These are phyloP conservation scores for Suillus decipiens DNA, from an alignment of 768 basidiomycete genomes.

Conservation along the genomic window DNA sequence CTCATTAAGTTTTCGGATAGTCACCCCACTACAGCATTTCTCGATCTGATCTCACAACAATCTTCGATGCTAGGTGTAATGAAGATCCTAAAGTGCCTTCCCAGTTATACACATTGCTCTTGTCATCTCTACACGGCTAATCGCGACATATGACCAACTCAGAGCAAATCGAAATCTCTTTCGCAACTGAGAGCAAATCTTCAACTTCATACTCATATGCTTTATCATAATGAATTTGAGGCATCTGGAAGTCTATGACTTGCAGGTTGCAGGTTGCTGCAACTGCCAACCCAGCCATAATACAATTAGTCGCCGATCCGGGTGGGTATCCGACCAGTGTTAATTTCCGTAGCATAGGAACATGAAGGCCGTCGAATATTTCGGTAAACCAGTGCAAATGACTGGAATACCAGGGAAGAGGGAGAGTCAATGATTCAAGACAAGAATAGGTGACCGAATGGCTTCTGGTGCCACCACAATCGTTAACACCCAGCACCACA, in stretches of 20 bases:
- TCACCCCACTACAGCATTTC: constrained; percentile 50
- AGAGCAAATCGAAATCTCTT: not conserved
- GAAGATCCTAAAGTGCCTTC: not conserved
- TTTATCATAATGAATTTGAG: not conserved
- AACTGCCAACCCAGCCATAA: not conserved
- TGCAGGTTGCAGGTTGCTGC: not conserved
- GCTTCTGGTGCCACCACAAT: too few relatives aligned
- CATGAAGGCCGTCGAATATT: too few relatives aligned
- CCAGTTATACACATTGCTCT: not conserved
- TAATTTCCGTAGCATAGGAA: not conserved
- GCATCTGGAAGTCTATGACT: not conserved
- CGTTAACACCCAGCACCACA: too few relatives aligned
- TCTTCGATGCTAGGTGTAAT: not conserved
- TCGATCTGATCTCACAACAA: constrained; percentile 39
- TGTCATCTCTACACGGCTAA: not conserved
- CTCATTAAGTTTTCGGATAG: constrained; percentile 48
- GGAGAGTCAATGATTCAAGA: constrained; percentile 1
- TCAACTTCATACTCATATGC: not conserved
- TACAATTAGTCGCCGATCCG: not conserved
- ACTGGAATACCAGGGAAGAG: not conserved
- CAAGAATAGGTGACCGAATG: not conserved
- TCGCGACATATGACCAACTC: not conserved
- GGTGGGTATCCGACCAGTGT: not conserved
- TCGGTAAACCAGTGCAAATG: too few relatives aligned
- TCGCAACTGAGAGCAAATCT: not conserved